Base-by-base conservation (phyloP, 768 basidiomycete genomes). In the Boletus vermiculosoides region DNA sequence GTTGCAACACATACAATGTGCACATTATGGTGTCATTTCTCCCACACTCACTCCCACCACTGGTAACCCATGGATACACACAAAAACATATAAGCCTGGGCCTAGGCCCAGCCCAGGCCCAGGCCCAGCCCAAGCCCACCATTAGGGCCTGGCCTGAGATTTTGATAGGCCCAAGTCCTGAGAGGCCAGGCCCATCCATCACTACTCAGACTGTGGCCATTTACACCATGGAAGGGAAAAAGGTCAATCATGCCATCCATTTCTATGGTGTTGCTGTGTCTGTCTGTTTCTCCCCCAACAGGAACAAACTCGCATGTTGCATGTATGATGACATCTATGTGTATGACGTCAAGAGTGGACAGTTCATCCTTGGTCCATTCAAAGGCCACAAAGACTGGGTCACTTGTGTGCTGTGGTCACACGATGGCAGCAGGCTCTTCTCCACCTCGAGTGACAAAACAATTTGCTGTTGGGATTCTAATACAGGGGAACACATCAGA, bases 341-440 rank as follows among this genome's bases (percentile, higher is more conserved):
- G 0, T 51, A 47, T 11, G 49, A 41, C 18, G 25, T 48, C 11
- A 6, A 39, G 10, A 56, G 8, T 23, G 44, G 44, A 1, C 6
- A 3, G 7, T 40, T 25, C 22, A 12, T 42, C 53, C 40, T 54
- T 12, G 42, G 25, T 11, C 47, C 50, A 4, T 20, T 42, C 5
- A n/a, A 22, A 10, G 45, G 45, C 31, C 55, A 48, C 28, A 13
- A 9, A 1, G 3, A 11, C 2, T 2, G 1, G 6, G 40, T 48
- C 20, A 3, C 0, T 6, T 22, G 23, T 40, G 18, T 63, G 3
- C 18, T 47, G 3, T 65, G 64, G 63, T 59, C 64, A 16, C 48
- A 0, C 4, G 61, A 63, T 33, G 63, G 63, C 6, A 53, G 23
- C 33, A 52, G 7, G 4, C 20, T 65, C 13, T 63, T 55, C 46